phyloP scores from a whole-genome alignment of 73 alveolate genomes.

The Stentor coeruleus region DNA sequence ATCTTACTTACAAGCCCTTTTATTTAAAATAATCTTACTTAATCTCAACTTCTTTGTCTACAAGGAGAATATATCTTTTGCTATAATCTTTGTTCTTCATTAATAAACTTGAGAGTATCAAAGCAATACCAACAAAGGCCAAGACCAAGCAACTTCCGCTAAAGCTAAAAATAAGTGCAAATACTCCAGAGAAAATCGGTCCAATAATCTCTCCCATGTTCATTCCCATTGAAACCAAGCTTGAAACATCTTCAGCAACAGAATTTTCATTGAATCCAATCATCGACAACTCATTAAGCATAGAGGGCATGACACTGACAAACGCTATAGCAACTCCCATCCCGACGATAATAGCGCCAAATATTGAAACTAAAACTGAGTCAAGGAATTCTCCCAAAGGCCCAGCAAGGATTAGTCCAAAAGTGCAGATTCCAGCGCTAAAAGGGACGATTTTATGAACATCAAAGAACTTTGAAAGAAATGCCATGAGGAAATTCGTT shows the following conservation, averaged over 20 bases:
- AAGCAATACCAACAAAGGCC: neutral
- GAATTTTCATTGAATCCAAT: neutral
- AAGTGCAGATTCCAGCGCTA: neutral
- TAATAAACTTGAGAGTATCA: neutral
- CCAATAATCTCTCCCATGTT: neutral
- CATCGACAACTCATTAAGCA: neutral
- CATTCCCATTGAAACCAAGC: neutral
- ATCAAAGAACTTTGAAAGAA: neutral
- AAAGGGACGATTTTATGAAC: too few species aligned
- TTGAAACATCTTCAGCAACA: neutral
- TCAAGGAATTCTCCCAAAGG: neutral
- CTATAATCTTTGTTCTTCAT: too few species aligned
- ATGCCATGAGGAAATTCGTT: neutral
- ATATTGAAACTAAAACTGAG: neutral
- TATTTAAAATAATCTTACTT: too few species aligned
- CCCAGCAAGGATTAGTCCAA: neutral
- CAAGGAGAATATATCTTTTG: too few species aligned
- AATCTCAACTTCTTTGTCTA: too few species aligned
- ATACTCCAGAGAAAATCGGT: neutral
- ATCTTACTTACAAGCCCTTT: too few species aligned
- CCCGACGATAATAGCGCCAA: neutral
- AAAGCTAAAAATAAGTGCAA: neutral
- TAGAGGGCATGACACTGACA: neutral
- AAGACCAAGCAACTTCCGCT: neutral
- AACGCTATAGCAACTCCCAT: neutral